A percentile compares a stretch with the other conserved stretches of the same genome.
Evolutionary conservation across 176 grass and related monocot genomes (phyloP).

Genomic region (Lolium rigidum): DNA sequence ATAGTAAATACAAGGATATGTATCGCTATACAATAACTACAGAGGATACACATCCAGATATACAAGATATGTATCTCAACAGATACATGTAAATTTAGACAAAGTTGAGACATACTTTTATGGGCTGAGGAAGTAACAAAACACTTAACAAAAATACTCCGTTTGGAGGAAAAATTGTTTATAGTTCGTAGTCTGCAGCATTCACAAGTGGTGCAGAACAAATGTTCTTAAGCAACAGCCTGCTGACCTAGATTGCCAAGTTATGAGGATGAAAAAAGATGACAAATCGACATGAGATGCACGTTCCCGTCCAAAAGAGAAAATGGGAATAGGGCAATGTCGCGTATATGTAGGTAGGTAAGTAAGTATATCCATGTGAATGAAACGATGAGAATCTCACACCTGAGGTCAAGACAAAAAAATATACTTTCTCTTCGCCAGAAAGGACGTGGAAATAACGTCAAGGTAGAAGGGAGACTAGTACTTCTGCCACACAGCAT

Average conservation of each 20-base stretch:
- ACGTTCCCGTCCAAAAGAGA: not conserved
- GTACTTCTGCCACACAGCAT: not conserved
- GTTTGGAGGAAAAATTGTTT: not conserved
- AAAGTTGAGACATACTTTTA: no score
- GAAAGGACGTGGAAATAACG: not conserved
- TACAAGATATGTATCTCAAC: no score
- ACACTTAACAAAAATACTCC: no score
- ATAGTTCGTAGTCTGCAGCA: not conserved
- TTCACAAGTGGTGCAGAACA: not conserved
- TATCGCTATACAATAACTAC: no score
- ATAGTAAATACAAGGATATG: no score
- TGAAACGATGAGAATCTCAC: not conserved
- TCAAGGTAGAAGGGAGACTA: not conserved
- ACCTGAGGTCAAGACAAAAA: not conserved
- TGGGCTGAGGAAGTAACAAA: no score
- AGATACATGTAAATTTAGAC: no score
- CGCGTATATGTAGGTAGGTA: not conserved
- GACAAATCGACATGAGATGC: not conserved
- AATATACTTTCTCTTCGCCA: not conserved
- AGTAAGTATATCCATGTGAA: not conserved
- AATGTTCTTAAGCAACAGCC: not conserved
- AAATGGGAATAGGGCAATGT: not conserved
- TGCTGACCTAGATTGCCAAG: not conserved
- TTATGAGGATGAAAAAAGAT: not conserved
- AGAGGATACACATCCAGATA: no score